Base-by-base conservation (phyloP, 495 filamentous ascomycete species). In the Tuber umbilicatum region DNA sequence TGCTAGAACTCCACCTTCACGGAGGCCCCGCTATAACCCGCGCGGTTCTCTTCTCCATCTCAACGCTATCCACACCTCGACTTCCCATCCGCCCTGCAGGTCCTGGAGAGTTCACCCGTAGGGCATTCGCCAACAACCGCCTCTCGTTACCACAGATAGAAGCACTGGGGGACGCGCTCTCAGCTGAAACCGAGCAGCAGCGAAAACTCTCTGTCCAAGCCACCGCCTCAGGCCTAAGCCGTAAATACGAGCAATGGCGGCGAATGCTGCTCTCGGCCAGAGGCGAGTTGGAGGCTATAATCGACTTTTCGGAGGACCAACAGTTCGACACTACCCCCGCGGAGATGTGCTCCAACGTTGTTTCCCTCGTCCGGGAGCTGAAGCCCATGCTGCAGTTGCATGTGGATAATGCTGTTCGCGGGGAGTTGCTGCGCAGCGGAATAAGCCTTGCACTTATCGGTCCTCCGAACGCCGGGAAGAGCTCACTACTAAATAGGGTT, bases 281-380 rank as follows among this genome's bases (percentile, higher is more conserved):
- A 12, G 96, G 93, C 9, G 94, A 97, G 84, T 86, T 98, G 70
- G 95, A 99, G 82, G 95, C 95, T 1, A 84, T 98, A 74, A 98
- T 99, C 80, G 95, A 99, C 82, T 99, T 99, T 83, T 90, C 91
- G 1, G 95, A 99, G 83, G 96, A 98, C 80, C 94, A 98, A 84
- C 91, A 97, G 85, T 97, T 99, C 77, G 94, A 97, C 73, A 93
- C 97, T 80, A 91, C 92, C 2, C 91, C 93, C 0, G 84, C 86
- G 10, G 88, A 91, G 73, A 85, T 98, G 41, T 86, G 93, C 7
- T 80, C 77, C 2, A 92, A 89, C 42, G 92, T 97, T 39, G 87
- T 89, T 35, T 78, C 73, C 19, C 88, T 92, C 77, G 89, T 97
- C 16, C 77, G 81, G 21, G 82, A 78, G 5, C 86, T 99, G 69